A percentile compares a stretch with the other conserved stretches of the same genome.
Evolutionary conservation across 768 basidiomycete genomes (phyloP).

Genomic region (Pisolithus albus): DNA sequence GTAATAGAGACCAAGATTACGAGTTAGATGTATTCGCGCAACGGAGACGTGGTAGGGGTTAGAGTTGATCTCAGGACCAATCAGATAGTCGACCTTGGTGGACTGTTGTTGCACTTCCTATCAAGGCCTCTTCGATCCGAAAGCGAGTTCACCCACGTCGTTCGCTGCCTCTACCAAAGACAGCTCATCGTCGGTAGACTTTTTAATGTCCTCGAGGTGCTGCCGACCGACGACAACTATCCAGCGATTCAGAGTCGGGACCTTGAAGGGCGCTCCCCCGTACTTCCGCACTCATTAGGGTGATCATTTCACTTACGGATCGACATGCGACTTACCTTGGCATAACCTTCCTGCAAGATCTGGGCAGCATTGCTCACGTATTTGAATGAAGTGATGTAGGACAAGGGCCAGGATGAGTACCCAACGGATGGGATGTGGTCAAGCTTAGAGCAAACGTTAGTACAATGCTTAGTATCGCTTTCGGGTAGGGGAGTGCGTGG

Average conservation of each 20-base stretch:
- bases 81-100: too few relatives aligned
- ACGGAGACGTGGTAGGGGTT: constrained; percentile 27
- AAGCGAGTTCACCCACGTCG: too few relatives aligned
- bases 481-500: too few relatives aligned
- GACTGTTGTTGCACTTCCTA: too few relatives aligned
- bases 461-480: too few relatives aligned
- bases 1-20: constrained; percentile 34
- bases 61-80: neutral
- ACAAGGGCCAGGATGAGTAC: constrained; percentile 17
- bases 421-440: constrained; percentile 25
- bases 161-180: too few relatives aligned
- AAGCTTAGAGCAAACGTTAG: constrained; percentile 7
- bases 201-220: constrained; percentile 33
- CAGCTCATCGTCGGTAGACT: constrained; percentile 32
- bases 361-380: constrained; percentile 10
- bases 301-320: neutral
- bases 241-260: constrained; percentile 29
- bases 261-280: constrained; percentile 21
- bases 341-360: constrained; percentile 28
- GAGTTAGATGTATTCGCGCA: constrained; percentile 25
- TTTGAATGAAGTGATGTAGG: constrained; percentile 16
- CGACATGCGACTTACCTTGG: neutral
- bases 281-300: constrained; percentile 7
- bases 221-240: constrained; percentile 27
- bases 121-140: too few relatives aligned